Conservation (phyloP, 139 green algal species). For the Gonium pectorale region DNA sequence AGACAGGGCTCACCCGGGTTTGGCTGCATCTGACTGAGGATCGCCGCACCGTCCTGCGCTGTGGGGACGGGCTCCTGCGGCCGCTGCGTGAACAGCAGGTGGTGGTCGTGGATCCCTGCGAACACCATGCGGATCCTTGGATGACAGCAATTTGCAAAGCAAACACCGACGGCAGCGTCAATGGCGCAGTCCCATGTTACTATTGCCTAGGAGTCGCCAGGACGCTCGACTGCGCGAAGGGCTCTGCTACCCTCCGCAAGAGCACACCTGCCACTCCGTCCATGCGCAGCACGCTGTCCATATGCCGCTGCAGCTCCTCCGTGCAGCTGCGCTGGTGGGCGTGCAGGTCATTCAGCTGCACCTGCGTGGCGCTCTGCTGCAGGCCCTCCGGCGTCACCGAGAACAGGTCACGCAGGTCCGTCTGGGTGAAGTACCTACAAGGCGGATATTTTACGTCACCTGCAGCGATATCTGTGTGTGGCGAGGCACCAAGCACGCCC, state of each 20-base stretch:
- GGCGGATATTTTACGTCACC: too few relatives aligned
- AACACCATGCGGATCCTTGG: too few relatives aligned
- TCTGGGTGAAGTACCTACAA: constrained; percentile 63
- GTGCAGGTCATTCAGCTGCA: constrained; percentile 79
- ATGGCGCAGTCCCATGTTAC: too few relatives aligned
- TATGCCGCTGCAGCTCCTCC: constrained; percentile 59
- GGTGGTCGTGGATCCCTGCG: constrained; percentile 85
- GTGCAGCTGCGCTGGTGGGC: constrained; percentile 60
- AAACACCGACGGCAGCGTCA: too few relatives aligned
- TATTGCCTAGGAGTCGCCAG: too few relatives aligned
- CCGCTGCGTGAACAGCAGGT: constrained; percentile 82
- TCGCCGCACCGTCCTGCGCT: constrained; percentile 13
- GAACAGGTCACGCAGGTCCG: constrained; percentile 89
- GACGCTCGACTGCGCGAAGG: too few relatives aligned
- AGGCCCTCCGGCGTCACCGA: constrained; percentile 67
- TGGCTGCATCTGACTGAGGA: background rate
- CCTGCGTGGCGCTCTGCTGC: constrained; percentile 71
- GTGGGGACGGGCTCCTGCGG: constrained; percentile 35
- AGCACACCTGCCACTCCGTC: constrained; percentile 53
- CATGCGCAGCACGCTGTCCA: constrained; percentile 60
- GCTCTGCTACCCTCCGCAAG: too few relatives aligned
- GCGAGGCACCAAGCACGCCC: too few relatives aligned
- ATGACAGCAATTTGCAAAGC: too few relatives aligned
- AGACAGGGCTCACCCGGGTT: background rate
- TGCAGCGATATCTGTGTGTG: too few relatives aligned